phyloP scores from a whole-genome alignment of 805 yeast genomes.

The Hanseniaspora mollemarum region DNA sequence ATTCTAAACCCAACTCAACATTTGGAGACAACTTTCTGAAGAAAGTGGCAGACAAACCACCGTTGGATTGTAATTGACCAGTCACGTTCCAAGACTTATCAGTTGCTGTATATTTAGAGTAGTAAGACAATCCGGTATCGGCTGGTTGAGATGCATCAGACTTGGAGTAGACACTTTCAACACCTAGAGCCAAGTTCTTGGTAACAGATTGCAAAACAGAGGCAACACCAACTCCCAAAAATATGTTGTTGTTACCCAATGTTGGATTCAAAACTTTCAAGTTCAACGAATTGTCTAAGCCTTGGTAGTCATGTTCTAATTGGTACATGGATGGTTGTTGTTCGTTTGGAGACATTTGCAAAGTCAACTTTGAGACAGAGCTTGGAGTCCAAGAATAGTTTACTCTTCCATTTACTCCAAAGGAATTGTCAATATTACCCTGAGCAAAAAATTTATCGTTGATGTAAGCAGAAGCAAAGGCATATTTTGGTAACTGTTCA shows the following conservation, averaged over 20 bases:
- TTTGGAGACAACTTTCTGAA: conserved; percentile 88
- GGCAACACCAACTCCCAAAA: conserved; percentile 86
- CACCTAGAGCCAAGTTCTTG: conserved; percentile 71
- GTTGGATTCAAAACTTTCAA: conserved; percentile 87
- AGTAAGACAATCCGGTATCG: conserved; percentile 80
- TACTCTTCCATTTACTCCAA: conserved; percentile 74
- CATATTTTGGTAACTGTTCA: conserved; percentile 74
- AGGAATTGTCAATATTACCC: conserved; percentile 83
- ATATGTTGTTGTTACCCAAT: conserved; percentile 38
- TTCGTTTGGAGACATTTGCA: conserved; percentile 58
- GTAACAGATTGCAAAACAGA: conserved; percentile 84
- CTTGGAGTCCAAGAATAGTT: conserved; percentile 82
- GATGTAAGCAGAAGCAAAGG: conserved; percentile 81
- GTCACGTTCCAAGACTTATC: conserved; percentile 80
- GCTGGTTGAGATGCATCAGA: conserved; percentile 67
- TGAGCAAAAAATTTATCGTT: conserved; percentile 75
- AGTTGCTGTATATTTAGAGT: conserved; percentile 69
- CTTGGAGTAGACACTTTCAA: conserved; percentile 77
- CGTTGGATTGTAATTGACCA: conserved; percentile 88
- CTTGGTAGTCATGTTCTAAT: conserved; percentile 91
- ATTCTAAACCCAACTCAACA: conserved; percentile 90
- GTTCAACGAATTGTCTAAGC: conserved; percentile 76
- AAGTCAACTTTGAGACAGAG: conserved; percentile 68
- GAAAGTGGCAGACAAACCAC: conserved; percentile 77
- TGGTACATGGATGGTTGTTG: conserved; percentile 91